Evolutionary conservation across 768 basidiomycete species (phyloP).

Genomic region (Panus rudis): DNA sequence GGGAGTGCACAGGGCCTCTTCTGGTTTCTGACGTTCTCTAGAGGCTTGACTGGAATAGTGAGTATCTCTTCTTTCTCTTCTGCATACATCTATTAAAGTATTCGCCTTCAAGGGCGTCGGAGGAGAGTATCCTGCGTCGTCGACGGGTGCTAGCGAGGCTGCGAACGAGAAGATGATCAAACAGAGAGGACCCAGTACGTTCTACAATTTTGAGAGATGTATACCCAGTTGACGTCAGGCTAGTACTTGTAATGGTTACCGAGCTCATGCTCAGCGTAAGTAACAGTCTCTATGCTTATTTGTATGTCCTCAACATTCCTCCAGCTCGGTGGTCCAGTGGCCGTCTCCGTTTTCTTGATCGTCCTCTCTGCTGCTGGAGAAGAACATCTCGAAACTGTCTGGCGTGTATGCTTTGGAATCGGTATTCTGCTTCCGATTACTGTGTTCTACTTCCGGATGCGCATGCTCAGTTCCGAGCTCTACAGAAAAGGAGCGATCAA

Average conservation of each 20-base stretch:
- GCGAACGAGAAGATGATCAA: constrained; percentile 62
- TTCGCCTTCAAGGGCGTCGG: constrained; percentile 50
- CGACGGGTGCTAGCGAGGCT: constrained; percentile 61
- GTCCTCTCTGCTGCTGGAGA: constrained; percentile 61
- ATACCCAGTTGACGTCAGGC: neutral
- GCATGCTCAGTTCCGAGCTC: constrained; percentile 63
- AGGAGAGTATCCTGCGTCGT: constrained; percentile 73
- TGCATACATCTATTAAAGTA: neutral
- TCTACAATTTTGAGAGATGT: neutral
- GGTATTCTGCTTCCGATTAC: constrained; percentile 56
- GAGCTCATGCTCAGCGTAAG: constrained; percentile 61
- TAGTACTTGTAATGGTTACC: constrained; percentile 69
- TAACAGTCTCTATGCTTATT: constrained; percentile 8
- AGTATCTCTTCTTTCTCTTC: constrained; percentile 14
- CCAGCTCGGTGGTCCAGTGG: constrained; percentile 60
- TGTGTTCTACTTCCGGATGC: constrained; percentile 66
- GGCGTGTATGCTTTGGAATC: constrained; percentile 61
- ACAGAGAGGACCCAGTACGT: constrained; percentile 51
- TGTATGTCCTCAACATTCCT: neutral
- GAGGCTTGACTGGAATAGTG: constrained; percentile 65
- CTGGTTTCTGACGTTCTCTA: constrained; percentile 68
- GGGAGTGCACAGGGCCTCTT: constrained; percentile 54
- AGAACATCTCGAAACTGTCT: constrained; percentile 54
- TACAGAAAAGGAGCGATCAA: constrained; percentile 63
- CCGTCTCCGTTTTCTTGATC: constrained; percentile 60